phyloP scores from a whole-genome alignment of 139 green algal genomes.

The Raphidocelis subcapitata region DNA sequence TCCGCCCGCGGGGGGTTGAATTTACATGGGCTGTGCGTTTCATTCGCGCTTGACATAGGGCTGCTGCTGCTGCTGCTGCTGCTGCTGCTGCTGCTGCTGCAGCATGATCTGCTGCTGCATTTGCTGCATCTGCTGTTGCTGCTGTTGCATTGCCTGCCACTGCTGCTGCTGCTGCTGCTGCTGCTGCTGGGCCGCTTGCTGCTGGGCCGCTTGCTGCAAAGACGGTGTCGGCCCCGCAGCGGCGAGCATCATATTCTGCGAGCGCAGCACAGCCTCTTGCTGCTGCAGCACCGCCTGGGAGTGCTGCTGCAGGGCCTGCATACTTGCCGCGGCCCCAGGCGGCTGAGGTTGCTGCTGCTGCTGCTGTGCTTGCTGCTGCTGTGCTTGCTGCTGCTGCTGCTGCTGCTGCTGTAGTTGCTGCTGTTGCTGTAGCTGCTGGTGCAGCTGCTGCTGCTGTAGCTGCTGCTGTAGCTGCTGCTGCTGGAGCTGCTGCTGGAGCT shows the following conservation, averaged over 20 bases:
- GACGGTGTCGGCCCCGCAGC: too few relatives aligned
- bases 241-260: too few relatives aligned
- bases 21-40: too few relatives aligned
- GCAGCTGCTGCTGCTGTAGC: background rate
- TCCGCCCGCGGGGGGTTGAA: too few relatives aligned
- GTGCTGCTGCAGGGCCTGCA: background rate
- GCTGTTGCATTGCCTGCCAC: too few relatives aligned
- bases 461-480: slow-evolving; percentile 7
- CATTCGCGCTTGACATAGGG: too few relatives aligned
- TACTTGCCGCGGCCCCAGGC: background rate
- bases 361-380: background rate
- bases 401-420: background rate
- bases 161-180: too few relatives aligned
- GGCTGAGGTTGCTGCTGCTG: slow-evolving; percentile 3
- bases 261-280: too few relatives aligned
- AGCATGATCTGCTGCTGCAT: background rate
- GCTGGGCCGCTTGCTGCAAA: too few relatives aligned
- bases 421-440: background rate
- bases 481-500: background rate
- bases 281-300: too few relatives aligned
- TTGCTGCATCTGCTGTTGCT: background rate
- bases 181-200: too few relatives aligned
- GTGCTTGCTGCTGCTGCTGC: background rate
- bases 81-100: background rate
- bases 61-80: slow-evolving; percentile 9